phyloP scores from a whole-genome alignment of 1,139 yeast species.

The Pichia sp. region DNA sequence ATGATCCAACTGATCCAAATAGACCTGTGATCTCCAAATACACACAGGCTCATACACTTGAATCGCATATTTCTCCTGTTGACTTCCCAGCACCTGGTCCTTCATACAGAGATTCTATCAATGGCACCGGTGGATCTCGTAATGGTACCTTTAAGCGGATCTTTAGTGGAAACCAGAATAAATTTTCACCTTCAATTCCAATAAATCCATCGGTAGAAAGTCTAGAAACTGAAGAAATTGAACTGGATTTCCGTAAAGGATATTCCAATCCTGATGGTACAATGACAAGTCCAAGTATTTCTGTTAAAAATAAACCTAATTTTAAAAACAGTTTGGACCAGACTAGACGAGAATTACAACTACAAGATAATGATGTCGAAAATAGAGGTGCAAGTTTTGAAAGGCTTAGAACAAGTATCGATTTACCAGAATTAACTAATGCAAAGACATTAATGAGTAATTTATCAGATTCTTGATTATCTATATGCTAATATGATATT shows the following conservation, averaged over 20 bases:
- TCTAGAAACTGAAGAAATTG: constrained; percentile 44
- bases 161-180: constrained; percentile 19
- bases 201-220: constrained; percentile 24
- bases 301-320: constrained; percentile 21
- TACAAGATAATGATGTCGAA: constrained; percentile 16
- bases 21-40: constrained; percentile 42
- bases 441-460: constrained; percentile 29
- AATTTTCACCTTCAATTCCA: constrained; percentile 16
- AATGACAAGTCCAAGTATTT: constrained; percentile 24
- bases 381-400: constrained; percentile 22
- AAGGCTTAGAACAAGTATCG: constrained; percentile 28
- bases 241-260: constrained; percentile 37
- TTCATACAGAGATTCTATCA: constrained; percentile 34
- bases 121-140: constrained; percentile 31
- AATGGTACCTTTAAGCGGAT: constrained; percentile 23
- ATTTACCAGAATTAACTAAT: constrained; percentile 29
- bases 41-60: constrained; percentile 48
- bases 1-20: constrained; percentile 55
- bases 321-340: constrained; percentile 21
- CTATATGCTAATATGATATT: background rate
- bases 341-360: constrained; percentile 18
- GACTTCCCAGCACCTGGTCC: constrained; percentile 16
- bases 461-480: constrained; percentile 14
- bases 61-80: constrained; percentile 55
- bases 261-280: constrained; percentile 18